Evolutionary conservation across 2,329 filamentous ascomycete genomes (phyloP).

Genomic region (Colletotrichum tamarilloi): DNA sequence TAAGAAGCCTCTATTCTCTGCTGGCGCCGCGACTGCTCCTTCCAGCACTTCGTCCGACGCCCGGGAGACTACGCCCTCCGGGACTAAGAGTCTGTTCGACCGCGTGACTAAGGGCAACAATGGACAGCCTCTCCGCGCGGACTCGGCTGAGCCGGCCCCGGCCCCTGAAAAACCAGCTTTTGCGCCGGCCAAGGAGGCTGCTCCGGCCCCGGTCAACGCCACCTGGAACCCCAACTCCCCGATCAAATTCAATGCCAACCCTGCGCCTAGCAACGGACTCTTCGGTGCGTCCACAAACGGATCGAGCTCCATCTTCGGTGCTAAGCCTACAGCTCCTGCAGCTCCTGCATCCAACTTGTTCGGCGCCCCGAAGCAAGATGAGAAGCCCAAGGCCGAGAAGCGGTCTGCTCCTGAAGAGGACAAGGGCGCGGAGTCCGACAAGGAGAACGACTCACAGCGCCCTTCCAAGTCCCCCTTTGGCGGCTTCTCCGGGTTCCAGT

Average conservation of each 20-base stretch:
- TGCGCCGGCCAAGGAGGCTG: conserved; percentile 49
- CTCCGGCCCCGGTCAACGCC: conserved; percentile 49
- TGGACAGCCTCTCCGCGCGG: conserved; percentile 60
- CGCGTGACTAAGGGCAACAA: conserved; percentile 62
- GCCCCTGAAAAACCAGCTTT: conserved; percentile 48
- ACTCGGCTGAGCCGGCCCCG: conserved; percentile 40
- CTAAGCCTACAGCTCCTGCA: conserved; percentile 46
- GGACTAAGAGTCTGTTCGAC: conserved; percentile 63
- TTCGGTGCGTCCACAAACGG: conserved; percentile 41
- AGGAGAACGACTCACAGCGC: conserved; percentile 54
- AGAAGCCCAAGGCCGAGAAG: conserved; percentile 40
- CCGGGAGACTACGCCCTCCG: conserved; percentile 55
- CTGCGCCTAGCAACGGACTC: conserved; percentile 35
- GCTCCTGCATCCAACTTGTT: conserved; percentile 48
- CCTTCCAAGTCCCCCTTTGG: conserved; percentile 44
- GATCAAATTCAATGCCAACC: conserved; percentile 63
- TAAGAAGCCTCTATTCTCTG: conserved; percentile 41
- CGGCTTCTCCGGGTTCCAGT: conserved; percentile 45
- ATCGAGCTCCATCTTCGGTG: conserved; percentile 48
- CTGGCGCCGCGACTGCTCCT: conserved; percentile 36
- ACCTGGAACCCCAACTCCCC: conserved; percentile 62
- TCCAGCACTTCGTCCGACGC: conserved; percentile 54
- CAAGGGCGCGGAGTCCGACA: conserved; percentile 55
- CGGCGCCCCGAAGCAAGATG: conserved; percentile 47
- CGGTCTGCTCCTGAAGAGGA: conserved; percentile 37